Percentiles rank a stretch among this genome's conserved stretches.
phyloP scores from a whole-genome alignment of 768 basidiomycete species.

The Boletus insuetus region DNA sequence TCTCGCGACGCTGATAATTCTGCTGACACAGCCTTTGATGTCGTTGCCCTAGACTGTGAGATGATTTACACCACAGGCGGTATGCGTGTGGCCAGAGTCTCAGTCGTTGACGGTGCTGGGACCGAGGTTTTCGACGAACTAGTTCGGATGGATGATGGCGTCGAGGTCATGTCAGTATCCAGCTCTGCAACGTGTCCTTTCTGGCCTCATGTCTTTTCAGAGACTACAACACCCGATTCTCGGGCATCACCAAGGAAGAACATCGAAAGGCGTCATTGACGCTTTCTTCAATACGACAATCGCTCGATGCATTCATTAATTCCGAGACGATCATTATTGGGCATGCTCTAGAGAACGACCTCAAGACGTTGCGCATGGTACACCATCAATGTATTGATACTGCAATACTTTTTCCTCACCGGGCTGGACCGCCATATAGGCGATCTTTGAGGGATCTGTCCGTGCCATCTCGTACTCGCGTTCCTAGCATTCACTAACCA shows the following conservation, averaged over 20 bases:
- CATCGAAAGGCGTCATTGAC: conserved; percentile 63
- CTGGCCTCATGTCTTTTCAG: conserved; percentile 37
- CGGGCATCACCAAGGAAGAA: conserved; percentile 65
- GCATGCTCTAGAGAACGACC: conserved; percentile 90
- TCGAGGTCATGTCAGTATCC: conserved; percentile 66
- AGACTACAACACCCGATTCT: conserved; percentile 91
- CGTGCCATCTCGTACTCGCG: conserved; percentile 8
- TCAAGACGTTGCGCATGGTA: conserved; percentile 85
- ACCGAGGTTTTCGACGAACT: conserved; percentile 77
- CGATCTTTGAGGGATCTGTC: conserved; percentile 82
- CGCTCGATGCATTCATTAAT: conserved; percentile 70
- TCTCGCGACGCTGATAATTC: not conserved
- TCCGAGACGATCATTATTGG: conserved; percentile 86
- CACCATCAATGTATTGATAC: conserved; percentile 89
- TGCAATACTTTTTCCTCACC: conserved; percentile 81
- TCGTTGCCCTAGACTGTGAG: conserved; percentile 93
- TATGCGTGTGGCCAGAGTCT: conserved; percentile 86
- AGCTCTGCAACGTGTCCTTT: not conserved
- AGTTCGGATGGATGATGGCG: conserved; percentile 76
- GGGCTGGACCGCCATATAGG: conserved; percentile 71
- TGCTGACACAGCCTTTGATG: conserved; percentile 52
- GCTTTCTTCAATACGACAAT: conserved; percentile 61
- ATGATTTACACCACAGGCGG: conserved; percentile 96
- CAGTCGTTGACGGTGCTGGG: conserved; percentile 79
- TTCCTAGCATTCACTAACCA: conserved; percentile 7